A percentile compares a stretch with the other conserved stretches of the same genome.
Evolutionary conservation across 1,139 yeast genomes (phyloP).

Genomic region (Kodamaea fungicola): DNA sequence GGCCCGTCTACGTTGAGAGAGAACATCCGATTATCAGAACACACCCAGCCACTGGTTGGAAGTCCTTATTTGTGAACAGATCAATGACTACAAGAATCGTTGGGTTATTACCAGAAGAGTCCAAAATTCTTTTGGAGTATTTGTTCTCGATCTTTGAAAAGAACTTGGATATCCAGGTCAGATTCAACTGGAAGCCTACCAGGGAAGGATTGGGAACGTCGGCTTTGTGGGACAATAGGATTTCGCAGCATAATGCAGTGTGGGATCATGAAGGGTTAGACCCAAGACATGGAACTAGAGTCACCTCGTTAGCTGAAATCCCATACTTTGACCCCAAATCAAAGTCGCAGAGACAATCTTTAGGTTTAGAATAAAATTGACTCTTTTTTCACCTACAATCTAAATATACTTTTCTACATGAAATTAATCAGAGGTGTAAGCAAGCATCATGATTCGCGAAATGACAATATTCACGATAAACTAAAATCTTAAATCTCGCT

Average conservation of each 20-base stretch:
- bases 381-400: no score
- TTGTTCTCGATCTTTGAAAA: constrained; percentile 31
- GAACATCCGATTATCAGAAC: constrained; percentile 41
- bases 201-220: constrained; percentile 47
- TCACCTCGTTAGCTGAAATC: constrained; percentile 51
- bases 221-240: constrained; percentile 57
- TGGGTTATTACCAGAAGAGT: constrained; percentile 34
- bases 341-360: constrained; percentile 43
- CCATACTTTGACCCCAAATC: constrained; percentile 50
- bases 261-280: constrained; percentile 34
- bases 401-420: no score
- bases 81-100: constrained; percentile 36
- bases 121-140: constrained; percentile 29
- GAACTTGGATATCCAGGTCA: constrained; percentile 45
- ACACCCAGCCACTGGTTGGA: constrained; percentile 44
- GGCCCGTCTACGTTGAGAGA: constrained; percentile 33
- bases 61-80: constrained; percentile 35
- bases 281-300: constrained; percentile 56
- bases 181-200: constrained; percentile 51
- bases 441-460: no score
- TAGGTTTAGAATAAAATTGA: no score
- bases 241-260: constrained; percentile 47
- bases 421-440: no score
- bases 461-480: no score
- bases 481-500: no score